phyloP scores from a whole-genome alignment of 768 basidiomycete genomes.

The Trametes meyenii region DNA sequence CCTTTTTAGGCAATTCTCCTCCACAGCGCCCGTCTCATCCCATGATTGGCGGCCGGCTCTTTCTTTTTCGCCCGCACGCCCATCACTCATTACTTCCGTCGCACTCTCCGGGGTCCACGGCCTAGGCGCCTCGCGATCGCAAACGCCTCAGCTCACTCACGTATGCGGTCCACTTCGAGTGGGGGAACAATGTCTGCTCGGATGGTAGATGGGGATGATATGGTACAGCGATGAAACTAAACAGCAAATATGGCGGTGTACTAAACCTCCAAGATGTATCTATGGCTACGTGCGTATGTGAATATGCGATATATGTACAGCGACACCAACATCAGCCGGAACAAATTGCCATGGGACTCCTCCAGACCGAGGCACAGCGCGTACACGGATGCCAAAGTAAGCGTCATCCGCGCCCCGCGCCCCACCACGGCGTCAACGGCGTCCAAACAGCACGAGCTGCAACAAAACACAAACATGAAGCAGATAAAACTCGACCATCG shows the following conservation, averaged over 20 bases:
- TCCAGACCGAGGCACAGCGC: neutral
- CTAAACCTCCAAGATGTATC: constrained; percentile 7
- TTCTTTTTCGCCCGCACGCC: neutral
- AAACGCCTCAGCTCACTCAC: too few species aligned
- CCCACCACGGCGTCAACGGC: neutral
- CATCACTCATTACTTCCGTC: neutral
- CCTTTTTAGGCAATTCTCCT: neutral
- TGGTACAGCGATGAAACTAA: constrained; percentile 2
- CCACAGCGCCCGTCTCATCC: constrained; percentile 3
- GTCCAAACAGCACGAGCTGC: constrained; percentile 27
- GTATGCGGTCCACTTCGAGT: too few species aligned
- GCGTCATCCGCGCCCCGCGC: neutral
- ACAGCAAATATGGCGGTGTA: neutral
- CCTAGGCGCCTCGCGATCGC: too few species aligned
- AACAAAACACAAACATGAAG: constrained; percentile 33
- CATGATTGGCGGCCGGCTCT: constrained; percentile 15
- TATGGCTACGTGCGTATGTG: constrained; percentile 3
- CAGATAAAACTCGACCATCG: constrained; percentile 30
- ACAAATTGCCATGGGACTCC: constrained; percentile 18
- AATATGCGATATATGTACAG: constrained; percentile 1
- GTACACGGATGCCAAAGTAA: neutral
- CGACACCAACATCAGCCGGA: constrained; percentile 7
- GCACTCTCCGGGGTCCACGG: neutral
- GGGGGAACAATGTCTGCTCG: too few species aligned
- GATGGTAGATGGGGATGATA: neutral